Evolutionary conservation across 2,329 filamentous ascomycete species (phyloP), one percentile per base, ranked within the genome.

Genomic region (Penicillium sp.): DNA sequence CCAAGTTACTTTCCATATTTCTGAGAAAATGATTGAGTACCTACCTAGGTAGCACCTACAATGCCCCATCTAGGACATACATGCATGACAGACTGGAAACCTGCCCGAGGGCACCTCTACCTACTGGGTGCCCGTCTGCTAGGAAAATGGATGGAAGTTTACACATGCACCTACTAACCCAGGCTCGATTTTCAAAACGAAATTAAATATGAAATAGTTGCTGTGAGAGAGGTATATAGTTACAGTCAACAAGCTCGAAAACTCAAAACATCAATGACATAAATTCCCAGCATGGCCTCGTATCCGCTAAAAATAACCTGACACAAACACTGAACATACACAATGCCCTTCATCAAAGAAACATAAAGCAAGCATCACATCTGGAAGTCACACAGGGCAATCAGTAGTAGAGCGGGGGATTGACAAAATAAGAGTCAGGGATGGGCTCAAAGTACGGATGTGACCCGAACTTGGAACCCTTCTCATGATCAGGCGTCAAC

Each of bases 401-500:
- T 60, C 66, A 71, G 53, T 70, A 72, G 37, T 70, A 67, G 13
- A 70, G 51, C 13, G 64, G 60, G 6, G 63, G 53, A 37, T 71
- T 72, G 22, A 62, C 54, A 60, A 69, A 71, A 46, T 69, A 72
- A 3, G 69, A 57, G 24, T 72, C 70, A 0, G 59, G 50, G 55
- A 73, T 63, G 7, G 68, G 63, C 22, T 67, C 65, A 60, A 57
- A 65, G 55, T 51, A 68, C 11, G 39, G 64, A 56, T 57, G 59
- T 41, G 55, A 58, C 52, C 61, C 56, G 43, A 66, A 71, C 50
- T 70, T 72, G 3, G 63, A 54, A 3, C 62, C 58, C 47, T 68
- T 71, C 27, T 74, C 70, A 40, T 65, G 61, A 36, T 72, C 68
- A 5, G 66, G 63, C 9, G 64, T 63, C 46, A 74, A 60, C 22